Conservation (phyloP, 805 yeast species). For the Schwanniomyces occidentalis region DNA sequence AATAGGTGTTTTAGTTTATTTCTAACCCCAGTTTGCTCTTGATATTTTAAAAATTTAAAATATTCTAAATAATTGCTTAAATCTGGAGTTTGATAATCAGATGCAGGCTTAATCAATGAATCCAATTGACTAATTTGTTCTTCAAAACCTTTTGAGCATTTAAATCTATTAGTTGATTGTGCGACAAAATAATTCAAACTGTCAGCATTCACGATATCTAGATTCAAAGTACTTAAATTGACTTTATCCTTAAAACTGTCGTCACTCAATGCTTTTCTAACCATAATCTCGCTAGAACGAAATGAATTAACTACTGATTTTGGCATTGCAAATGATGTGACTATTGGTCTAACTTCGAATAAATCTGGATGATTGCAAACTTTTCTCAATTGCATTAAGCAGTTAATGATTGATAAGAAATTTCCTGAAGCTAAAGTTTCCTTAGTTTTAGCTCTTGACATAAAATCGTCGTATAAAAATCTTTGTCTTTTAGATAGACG, state of each 20-base stretch:
- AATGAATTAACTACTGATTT: conserved; percentile 58
- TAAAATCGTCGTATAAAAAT: conserved; percentile 89
- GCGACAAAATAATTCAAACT: conserved; percentile 47
- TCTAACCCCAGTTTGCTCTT: conserved; percentile 52
- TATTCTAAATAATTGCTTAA: conserved; percentile 50
- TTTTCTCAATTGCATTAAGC: conserved; percentile 95
- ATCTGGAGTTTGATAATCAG: conserved; percentile 22
- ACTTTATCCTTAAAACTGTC: conserved; percentile 24
- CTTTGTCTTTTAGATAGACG: conserved; percentile 90
- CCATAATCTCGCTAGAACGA: conserved; percentile 38
- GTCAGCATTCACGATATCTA: conserved; percentile 53
- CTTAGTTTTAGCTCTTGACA: conserved; percentile 94
- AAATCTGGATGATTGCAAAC: conserved; percentile 96
- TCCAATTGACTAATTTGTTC: conserved; percentile 46
- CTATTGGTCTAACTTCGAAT: conserved; percentile 92
- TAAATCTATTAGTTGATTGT: conserved; percentile 41
- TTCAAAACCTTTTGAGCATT: conserved; percentile 48
- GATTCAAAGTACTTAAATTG: conserved; percentile 59
- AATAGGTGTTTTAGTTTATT: conserved; percentile 54
- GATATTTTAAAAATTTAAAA: conserved; percentile 55
- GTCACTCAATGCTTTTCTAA: conserved; percentile 20
- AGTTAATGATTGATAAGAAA: conserved; percentile 90
- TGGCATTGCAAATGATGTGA: conserved; percentile 82
- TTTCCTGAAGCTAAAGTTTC: conserved; percentile 94
- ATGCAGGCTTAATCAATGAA: conserved; percentile 24